Base-by-base conservation (phyloP, 768 basidiomycete species). In the Mycena capillaripes region DNA sequence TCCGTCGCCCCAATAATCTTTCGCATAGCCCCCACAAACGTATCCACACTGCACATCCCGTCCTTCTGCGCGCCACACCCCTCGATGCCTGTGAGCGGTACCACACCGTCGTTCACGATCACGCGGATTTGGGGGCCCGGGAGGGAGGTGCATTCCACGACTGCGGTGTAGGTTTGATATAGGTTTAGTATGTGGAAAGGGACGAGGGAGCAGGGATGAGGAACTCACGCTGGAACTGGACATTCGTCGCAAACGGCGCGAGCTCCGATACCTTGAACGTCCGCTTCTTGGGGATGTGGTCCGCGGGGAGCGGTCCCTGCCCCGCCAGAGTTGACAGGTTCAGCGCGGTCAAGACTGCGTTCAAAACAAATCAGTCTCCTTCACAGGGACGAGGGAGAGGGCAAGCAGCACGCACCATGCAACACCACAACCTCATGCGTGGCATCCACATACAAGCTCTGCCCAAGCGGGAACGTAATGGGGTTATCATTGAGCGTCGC, bases 371-470 rank as follows among this genome's bases (percentile, higher is more conserved):
- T 42, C 64, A 64, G 5, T 65, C 32, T 2, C 53, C 14, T 23
- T 30, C 19, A 40, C 4, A n/a, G n/a, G n/a, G n/a, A n/a, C n/a
- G n/a, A n/a, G n/a, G n/a, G n/a, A n/a, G n/a, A n/a, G n/a, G n/a
- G n/a, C n/a, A n/a, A n/a, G n/a, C n/a, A n/a, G n/a, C n/a, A 82
- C 89, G 23, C 71, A 94, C 94, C 89, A 76, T 96, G 93, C n/a
- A 96, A 82, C 0, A 97, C 90, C 44, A 97, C 93, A n/a, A 95
- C 94, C 76, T 97, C 96, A 68, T 97, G 97, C 2, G 93, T 95
- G 8, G 95, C 95, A 78, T 97, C 96, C 9, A 96, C 95, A 69
- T 96, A 97, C 38, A 97, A 79, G 65, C 85, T 88, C 64, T 95
- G 89, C 29, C 87, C 82, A 1, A 95, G 85, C 9, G 93, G 94